Conservation (phyloP, 805 yeast species). For the Candida verbasci region DNA sequence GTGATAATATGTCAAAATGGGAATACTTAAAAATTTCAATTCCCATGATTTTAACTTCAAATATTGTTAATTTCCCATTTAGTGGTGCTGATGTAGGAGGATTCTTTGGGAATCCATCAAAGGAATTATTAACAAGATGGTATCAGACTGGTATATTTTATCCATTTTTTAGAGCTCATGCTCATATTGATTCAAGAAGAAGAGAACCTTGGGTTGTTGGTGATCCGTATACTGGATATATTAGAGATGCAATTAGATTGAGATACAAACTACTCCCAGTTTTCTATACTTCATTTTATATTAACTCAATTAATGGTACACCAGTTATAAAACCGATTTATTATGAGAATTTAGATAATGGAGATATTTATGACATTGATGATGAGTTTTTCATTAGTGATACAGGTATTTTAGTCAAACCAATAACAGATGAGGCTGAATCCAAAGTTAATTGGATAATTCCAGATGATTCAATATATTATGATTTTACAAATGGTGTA, state of each 20-base stretch:
- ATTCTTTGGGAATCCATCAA: constrained; percentile 83
- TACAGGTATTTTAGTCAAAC: constrained; percentile 71
- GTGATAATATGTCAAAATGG: constrained; percentile 95
- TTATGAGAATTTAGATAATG: constrained; percentile 48
- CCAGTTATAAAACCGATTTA: constrained; percentile 73
- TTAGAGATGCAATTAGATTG: constrained; percentile 66
- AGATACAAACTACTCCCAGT: constrained; percentile 77
- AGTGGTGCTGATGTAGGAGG: constrained; percentile 98
- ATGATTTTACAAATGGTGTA: constrained; percentile 45
- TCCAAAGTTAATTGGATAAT: constrained; percentile 38
- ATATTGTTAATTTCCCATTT: constrained; percentile 84
- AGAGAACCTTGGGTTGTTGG: constrained; percentile 89
- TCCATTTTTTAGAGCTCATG: constrained; percentile 96
- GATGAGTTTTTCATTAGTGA: constrained; percentile 80
- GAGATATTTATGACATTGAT: constrained; percentile 55
- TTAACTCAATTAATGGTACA: constrained; percentile 53
- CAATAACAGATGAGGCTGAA: constrained; percentile 60
- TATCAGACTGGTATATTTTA: constrained; percentile 94
- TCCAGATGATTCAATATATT: constrained; percentile 54
- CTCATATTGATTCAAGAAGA: constrained; percentile 88
- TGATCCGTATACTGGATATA: constrained; percentile 62
- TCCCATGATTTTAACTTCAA: constrained; percentile 83
- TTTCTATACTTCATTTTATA: constrained; percentile 73
- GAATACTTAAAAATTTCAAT: constrained; percentile 73
- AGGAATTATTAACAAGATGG: constrained; percentile 85